Evolutionary conservation across 805 yeast genomes (phyloP), one percentile per base, ranked within the genome.

Genomic region (Jamesozyma gamospora): DNA sequence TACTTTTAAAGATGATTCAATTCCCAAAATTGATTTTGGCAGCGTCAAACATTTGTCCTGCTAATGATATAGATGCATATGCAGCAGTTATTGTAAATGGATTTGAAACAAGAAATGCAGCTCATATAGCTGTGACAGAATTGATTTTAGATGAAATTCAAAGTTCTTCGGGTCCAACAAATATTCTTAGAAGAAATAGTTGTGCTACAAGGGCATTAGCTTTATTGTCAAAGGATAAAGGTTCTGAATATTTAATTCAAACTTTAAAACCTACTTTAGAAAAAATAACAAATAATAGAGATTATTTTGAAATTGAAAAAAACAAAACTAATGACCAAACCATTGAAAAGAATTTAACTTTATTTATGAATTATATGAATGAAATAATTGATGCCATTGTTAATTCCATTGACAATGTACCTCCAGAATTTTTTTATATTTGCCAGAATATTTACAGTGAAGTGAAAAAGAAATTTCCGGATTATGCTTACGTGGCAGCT

Each of bases 171-270:
- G 72, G 80, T 43, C 72, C 82, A 15, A 74, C 82, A 25, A 92
- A 83, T 52, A 75, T 86, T 25, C 67, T 86, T 49, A 70, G 95
- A 51, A 71, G 92, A 39, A 86, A 86, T 56, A 79, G 88, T 38
- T 81, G 85, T 28, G 82, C 92, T 26, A 85, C 95, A 0, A 72
- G 87, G 49, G 68, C 85, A 37, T 66, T 85, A 37, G 79, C 88
- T 0, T 65, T 82, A 13, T 77, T 79, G 48, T 83, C 92, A 1
- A 74, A 77, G 49, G 65, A 70, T n/a, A 72, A 75, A 48, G 94
- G 94, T 0, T 55, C 58, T 17, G 72, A 67, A 1, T 85, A 82
- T 53, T 62, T 86, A 35, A 55, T 63, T 1, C 41, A 56, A 3
- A 71, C 78, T 0, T 60, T 84, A 36, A 66, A 66, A 37, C 82